phyloP scores from a whole-genome alignment of 768 basidiomycete genomes.

The Suillus spraguei region DNA sequence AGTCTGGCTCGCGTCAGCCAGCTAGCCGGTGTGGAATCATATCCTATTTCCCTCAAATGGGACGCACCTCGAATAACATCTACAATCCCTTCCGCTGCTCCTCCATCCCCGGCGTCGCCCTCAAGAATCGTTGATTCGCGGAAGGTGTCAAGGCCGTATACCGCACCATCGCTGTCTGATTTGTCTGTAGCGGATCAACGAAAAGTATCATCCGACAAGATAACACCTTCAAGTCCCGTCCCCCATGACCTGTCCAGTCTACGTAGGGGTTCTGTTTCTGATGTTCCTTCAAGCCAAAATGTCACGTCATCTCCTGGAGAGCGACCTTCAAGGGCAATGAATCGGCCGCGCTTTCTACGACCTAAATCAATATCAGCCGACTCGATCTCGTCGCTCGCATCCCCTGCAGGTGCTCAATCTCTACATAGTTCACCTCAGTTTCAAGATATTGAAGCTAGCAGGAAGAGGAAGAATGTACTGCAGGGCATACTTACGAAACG shows the following conservation, averaged over 20 bases:
- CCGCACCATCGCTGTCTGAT: constrained; percentile 45
- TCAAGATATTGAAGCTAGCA: constrained; percentile 25
- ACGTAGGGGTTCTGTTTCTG: constrained; percentile 32
- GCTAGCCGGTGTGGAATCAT: constrained; percentile 38
- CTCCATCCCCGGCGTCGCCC: constrained; percentile 27
- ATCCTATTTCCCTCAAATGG: constrained; percentile 19
- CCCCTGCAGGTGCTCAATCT: constrained; percentile 15
- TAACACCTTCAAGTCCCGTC: constrained; percentile 11
- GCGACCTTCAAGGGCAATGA: constrained; percentile 22
- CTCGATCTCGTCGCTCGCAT: constrained; percentile 43
- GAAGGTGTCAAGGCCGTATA: constrained; percentile 46
- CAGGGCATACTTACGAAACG: constrained; percentile 43
- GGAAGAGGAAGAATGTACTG: constrained; percentile 42
- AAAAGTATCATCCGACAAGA: constrained; percentile 7
- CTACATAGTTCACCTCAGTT: constrained; percentile 11
- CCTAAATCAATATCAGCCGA: constrained; percentile 60
- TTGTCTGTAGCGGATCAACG: constrained; percentile 2
- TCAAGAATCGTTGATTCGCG: constrained; percentile 17
- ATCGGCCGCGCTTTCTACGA: constrained; percentile 35
- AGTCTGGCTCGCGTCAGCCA: constrained; percentile 69
- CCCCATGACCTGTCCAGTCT: constrained; percentile 16
- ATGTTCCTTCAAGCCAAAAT: constrained; percentile 18
- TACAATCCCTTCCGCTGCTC: constrained; percentile 11
- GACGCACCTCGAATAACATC: constrained; percentile 16
- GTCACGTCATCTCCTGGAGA: constrained; percentile 19